A percentile compares a stretch with the other conserved stretches of the same genome.
phyloP scores from a whole-genome alignment of 805 yeast genomes.

The Blastobotrys americana region DNA sequence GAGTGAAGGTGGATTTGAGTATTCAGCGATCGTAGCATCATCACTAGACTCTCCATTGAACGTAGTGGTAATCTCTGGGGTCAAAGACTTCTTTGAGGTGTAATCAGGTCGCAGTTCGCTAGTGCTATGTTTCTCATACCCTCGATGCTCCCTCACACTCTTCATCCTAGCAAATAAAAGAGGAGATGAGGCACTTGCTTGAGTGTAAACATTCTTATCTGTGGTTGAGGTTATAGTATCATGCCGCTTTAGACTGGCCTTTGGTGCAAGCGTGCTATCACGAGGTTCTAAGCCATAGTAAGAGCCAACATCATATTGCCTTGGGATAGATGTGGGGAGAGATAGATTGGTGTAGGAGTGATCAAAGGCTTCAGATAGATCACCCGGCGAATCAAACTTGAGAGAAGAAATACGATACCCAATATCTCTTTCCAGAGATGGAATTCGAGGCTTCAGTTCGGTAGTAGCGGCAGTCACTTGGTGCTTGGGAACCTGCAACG shows the following conservation, averaged over 20 bases:
- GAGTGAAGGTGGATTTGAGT: neutral
- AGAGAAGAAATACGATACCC: neutral
- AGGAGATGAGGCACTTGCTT: neutral
- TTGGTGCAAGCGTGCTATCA: neutral
- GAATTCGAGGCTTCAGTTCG: neutral
- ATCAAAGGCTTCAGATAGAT: neutral
- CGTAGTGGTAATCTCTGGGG: neutral
- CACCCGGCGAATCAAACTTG: constrained; percentile 1
- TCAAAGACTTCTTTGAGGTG: neutral
- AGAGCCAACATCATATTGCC: too few relatives aligned
- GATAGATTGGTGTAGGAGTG: constrained; percentile 1
- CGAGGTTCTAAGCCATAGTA: neutral
- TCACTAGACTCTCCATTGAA: neutral
- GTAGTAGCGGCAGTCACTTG: neutral
- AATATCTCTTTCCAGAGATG: neutral
- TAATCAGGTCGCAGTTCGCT: neutral
- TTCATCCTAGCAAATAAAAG: neutral
- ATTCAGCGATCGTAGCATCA: neutral
- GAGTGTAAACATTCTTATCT: neutral
- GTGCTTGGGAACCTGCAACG: neutral
- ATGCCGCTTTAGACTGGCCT: constrained; percentile 11
- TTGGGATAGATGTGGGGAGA: neutral
- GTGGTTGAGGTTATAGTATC: constrained; percentile 18
- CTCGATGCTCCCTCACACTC: neutral
- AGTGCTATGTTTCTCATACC: neutral